phyloP scores from a whole-genome alignment of 2,329 filamentous ascomycete species.

The Clonostachys rosea region DNA sequence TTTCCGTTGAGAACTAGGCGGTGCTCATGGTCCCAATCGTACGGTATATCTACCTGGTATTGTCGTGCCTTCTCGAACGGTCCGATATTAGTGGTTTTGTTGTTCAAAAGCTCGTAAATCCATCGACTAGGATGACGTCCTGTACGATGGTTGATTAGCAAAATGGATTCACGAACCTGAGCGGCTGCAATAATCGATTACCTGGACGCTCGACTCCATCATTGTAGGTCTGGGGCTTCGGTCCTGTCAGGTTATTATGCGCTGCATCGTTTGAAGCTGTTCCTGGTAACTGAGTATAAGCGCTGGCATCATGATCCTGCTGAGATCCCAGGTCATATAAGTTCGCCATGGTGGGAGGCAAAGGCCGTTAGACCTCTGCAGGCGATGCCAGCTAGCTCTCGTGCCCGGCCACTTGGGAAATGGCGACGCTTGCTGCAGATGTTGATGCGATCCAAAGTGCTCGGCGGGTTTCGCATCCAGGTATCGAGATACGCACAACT shows the following conservation, averaged over 20 bases:
- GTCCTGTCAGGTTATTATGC: slow-evolving; percentile 19
- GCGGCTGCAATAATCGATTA: background rate
- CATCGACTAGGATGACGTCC: slow-evolving; percentile 33
- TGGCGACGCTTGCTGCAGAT: too few relatives aligned
- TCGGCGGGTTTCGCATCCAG: too few relatives aligned
- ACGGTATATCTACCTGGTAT: slow-evolving; percentile 19
- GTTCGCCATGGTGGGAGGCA: slow-evolving; percentile 15
- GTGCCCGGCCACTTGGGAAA: too few relatives aligned
- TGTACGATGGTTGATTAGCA: slow-evolving; percentile 9
- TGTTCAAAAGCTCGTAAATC: slow-evolving; percentile 32
- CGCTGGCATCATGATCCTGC: slow-evolving; percentile 14
- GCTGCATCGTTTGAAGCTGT: slow-evolving; percentile 18
- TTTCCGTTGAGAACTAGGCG: slow-evolving; percentile 31
- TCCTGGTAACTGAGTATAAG: slow-evolving; percentile 25
- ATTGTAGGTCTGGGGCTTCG: slow-evolving; percentile 20
- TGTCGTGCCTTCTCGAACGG: slow-evolving; percentile 25
- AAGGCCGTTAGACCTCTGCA: background rate
- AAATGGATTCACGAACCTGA: background rate
- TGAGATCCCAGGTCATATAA: slow-evolving; percentile 18
- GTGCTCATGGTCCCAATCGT: slow-evolving; percentile 26
- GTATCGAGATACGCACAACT: too few relatives aligned
- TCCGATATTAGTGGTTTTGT: slow-evolving; percentile 26
- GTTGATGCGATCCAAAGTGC: too few relatives aligned
- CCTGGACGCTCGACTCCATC: slow-evolving; percentile 8
- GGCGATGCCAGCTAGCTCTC: too few relatives aligned